phyloP scores from a whole-genome alignment of 2,329 filamentous ascomycete genomes.

The Rhexocercosporidium sp. region DNA sequence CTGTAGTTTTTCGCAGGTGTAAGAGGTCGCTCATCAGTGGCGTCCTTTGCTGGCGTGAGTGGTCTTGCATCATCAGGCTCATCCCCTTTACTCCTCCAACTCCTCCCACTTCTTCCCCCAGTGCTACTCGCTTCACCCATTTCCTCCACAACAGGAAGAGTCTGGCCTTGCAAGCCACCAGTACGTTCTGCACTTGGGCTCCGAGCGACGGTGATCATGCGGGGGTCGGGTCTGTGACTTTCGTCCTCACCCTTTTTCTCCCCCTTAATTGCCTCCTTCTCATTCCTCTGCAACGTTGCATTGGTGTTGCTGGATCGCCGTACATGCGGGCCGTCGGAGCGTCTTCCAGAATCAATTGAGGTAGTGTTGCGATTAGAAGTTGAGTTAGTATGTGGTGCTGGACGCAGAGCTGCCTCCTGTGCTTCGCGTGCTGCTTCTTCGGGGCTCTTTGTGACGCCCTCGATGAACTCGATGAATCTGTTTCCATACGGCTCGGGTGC shows the following conservation, averaged over 20 bases:
- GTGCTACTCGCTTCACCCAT: constrained; percentile 77
- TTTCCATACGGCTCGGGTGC: constrained; percentile 91
- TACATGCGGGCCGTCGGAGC: constrained; percentile 34
- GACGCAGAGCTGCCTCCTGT: constrained; percentile 21
- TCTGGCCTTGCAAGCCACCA: constrained; percentile 59
- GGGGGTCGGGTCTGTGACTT: constrained; percentile 41
- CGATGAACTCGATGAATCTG: constrained; percentile 91
- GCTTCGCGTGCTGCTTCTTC: constrained; percentile 79
- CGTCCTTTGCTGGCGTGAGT: constrained; percentile 35
- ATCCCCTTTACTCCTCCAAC: constrained; percentile 45
- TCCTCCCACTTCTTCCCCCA: constrained; percentile 61
- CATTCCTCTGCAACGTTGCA: constrained; percentile 34
- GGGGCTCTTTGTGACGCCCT: constrained; percentile 84
- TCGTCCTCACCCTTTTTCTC: constrained; percentile 45
- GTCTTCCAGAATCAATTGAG: constrained; percentile 33
- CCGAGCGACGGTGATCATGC: constrained; percentile 58
- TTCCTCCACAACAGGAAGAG: constrained; percentile 87
- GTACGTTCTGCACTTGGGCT: constrained; percentile 61
- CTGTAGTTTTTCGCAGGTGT: constrained; percentile 35
- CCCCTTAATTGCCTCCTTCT: constrained; percentile 36
- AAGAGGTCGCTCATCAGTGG: constrained; percentile 32
- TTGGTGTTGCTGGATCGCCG: constrained; percentile 32
- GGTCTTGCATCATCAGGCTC: constrained; percentile 38
- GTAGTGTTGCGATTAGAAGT: constrained; percentile 33
- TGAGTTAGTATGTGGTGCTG: constrained; percentile 36